phyloP scores from a whole-genome alignment of 192 early-diverging fungal species.

The Neocallimastix lanati region DNA sequence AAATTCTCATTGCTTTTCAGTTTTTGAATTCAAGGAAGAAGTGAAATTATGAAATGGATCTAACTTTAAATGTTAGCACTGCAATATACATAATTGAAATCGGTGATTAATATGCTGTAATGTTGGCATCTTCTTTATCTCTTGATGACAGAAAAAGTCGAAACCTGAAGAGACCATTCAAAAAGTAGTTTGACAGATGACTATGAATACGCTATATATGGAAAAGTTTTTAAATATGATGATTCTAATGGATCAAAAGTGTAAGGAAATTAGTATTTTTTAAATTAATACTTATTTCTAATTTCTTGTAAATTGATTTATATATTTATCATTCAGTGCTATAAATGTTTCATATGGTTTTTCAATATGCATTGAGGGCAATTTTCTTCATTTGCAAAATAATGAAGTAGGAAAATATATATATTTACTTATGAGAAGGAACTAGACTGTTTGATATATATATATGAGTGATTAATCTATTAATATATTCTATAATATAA shows the following conservation, averaged over 20 bases:
- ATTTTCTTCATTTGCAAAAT: slow-evolving; percentile 59
- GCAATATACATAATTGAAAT: slow-evolving; percentile 79
- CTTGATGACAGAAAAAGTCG: slow-evolving; percentile 25
- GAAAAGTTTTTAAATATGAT: slow-evolving; percentile 89
- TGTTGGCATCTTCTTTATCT: slow-evolving; percentile 60
- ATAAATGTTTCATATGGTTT: slow-evolving; percentile 84
- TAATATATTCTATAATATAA: no score
- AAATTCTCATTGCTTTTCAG: no score
- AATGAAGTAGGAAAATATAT: slow-evolving; percentile 73
- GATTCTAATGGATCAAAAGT: slow-evolving; percentile 54
- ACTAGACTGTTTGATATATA: not conserved
- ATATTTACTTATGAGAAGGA: slow-evolving; percentile 69
- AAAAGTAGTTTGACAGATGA: slow-evolving; percentile 61
- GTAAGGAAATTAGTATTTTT: no score
- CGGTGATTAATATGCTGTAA: slow-evolving; percentile 67
- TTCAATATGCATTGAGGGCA: slow-evolving; percentile 73
- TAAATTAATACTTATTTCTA: not conserved
- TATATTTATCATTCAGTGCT: slow-evolving; percentile 34
- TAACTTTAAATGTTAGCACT: slow-evolving; percentile 84
- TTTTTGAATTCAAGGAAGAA: slow-evolving; percentile 67
- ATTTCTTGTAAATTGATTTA: no score
- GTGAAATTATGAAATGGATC: slow-evolving; percentile 71
- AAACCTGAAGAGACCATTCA: slow-evolving; percentile 43
- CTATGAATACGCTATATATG: slow-evolving; percentile 97
- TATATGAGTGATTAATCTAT: no score